phyloP scores from a whole-genome alignment of 768 basidiomycete species.

The Postia placenta region DNA sequence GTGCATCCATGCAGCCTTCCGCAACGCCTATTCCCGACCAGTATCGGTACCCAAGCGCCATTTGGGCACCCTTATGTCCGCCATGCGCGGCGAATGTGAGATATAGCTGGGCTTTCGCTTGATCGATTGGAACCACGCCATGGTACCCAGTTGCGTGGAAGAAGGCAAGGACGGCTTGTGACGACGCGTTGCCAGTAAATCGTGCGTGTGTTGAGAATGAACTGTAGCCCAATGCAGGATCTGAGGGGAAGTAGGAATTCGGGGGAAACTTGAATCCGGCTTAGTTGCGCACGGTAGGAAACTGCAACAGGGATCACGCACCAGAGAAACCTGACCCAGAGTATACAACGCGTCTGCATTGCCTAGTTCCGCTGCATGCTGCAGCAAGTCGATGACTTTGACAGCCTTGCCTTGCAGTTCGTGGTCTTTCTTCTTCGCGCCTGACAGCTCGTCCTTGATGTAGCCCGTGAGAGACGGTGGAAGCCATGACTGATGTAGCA shows the following conservation, averaged over 20 bases:
- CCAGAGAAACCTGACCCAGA: constrained; percentile 62
- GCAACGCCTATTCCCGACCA: constrained; percentile 94
- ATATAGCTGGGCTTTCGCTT: constrained; percentile 82
- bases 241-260: constrained; percentile 53
- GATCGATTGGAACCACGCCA: constrained; percentile 53
- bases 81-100: constrained; percentile 93
- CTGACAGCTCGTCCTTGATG: constrained; percentile 32
- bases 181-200: constrained; percentile 75
- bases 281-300: too few species aligned
- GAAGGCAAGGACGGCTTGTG: constrained; percentile 83
- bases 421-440: constrained; percentile 51
- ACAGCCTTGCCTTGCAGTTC: constrained; percentile 67
- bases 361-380: constrained; percentile 78
- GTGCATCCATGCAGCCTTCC: constrained; percentile 78
- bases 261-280: constrained; percentile 79
- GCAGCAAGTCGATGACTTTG: constrained; percentile 74
- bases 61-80: constrained; percentile 81
- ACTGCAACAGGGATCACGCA: constrained; percentile 28
- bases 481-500: constrained; percentile 55
- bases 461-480: constrained; percentile 36
- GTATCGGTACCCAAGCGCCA: constrained; percentile 89
- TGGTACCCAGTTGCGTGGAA: constrained; percentile 85
- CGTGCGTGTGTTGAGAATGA: constrained; percentile 59
- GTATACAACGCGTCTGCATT: constrained; percentile 67
- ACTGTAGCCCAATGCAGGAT: constrained; percentile 59